Evolutionary conservation across 179 eudicot genomes (phyloP), one percentile per base, ranked within the genome.

Genomic region (Sideroxylon spinosum): DNA sequence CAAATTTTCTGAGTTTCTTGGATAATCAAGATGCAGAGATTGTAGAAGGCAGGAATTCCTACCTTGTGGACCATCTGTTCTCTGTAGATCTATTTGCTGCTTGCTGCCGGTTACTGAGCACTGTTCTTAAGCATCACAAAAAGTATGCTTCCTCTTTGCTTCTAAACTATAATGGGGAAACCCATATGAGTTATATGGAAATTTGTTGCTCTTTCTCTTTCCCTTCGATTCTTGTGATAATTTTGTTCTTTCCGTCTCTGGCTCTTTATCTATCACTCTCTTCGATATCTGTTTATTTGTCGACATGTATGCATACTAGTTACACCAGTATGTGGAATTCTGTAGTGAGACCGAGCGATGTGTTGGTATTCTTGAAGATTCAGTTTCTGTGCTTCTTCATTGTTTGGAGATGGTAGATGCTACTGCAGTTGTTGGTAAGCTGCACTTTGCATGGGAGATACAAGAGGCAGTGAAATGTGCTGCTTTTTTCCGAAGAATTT

Each of bases 391-490:
- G 72, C 94, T 95, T 59, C 92, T 95, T 82, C 79, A 86, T 81
- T 92, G 97, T 87, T 82, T 94, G 79, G 98, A 95, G 86, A 84
- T 80, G 77, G 90, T 83, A 53, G 86, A 84, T 69, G 74, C 59
- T 20, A 84, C 85, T 81, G 68, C 83, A 82, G 83, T 70, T 59
- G 83, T 79, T 66, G 65, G 76, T 80, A 83, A 83, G 75, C 77
- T 71, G 75, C 75, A 52, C 78, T 89, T 87, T 79, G 86, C 83
- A 23, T 92, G 93, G 96, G 84, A 81, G 76, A 72, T 94, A 60
- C 87, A 85, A 80, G 98, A 90, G 83, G 98, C 88, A 28, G 86
- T 90, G 75, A 88, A 85, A 83, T 95, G 99, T 68, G 98, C 98
- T 79, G 68, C 85, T 87, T 85, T 87, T 85, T 87, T 95, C 29